phyloP scores from a whole-genome alignment of 306 rosid species.

The Hippophae rhamnoides region DNA sequence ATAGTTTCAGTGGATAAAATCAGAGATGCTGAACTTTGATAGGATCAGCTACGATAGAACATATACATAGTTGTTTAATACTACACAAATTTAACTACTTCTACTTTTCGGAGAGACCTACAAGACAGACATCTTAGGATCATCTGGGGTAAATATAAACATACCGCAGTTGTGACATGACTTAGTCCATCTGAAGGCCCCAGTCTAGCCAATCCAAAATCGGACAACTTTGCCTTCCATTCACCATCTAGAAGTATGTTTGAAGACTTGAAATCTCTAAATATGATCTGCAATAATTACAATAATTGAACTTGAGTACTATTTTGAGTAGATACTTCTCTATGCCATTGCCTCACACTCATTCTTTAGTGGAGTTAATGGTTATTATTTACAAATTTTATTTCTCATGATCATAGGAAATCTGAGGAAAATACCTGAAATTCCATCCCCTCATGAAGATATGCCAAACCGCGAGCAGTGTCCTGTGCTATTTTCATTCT shows the following conservation, averaged over 20 bases:
- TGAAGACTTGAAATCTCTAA: conserved; percentile 57
- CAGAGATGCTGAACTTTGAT: too few relatives aligned
- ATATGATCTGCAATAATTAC: conserved; percentile 33
- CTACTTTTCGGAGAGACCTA: neutral
- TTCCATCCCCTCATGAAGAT: conserved; percentile 70
- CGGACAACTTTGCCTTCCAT: conserved; percentile 52
- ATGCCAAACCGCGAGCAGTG: conserved; percentile 49
- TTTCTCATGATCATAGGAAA: neutral
- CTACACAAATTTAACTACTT: neutral
- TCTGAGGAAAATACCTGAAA: conserved; percentile 36
- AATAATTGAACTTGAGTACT: neutral
- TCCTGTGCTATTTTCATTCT: conserved; percentile 56
- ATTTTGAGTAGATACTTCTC: neutral
- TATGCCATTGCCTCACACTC: neutral
- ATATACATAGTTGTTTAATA: neutral
- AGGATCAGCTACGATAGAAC: neutral
- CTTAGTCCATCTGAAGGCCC: conserved; percentile 52
- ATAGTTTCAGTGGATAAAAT: too few relatives aligned
- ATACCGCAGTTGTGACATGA: conserved; percentile 49
- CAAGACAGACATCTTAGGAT: neutral
- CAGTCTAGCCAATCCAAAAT: conserved; percentile 47
- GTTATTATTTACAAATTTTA: neutral
- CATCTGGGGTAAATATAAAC: conserved; percentile 7
- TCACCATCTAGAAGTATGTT: conserved; percentile 47
- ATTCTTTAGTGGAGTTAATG: neutral